These are phyloP conservation scores for Sordaria brevicollis DNA, from an alignment of 495 filamentous ascomycete species.

Conservation along the genomic window DNA sequence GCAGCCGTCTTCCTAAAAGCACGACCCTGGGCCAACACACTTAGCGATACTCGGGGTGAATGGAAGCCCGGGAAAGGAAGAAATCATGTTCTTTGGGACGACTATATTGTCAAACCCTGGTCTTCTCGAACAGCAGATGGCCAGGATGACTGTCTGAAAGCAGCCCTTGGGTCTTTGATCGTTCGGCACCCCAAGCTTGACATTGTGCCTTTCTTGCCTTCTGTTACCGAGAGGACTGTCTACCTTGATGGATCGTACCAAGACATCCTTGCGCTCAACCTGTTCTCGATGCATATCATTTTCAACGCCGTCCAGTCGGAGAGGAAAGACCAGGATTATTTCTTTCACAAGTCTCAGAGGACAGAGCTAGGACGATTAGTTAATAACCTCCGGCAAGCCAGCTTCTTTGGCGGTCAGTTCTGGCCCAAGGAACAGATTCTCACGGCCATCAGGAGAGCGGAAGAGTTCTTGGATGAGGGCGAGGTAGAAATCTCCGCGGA, in stretches of 20 bases:
- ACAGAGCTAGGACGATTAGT: slow-evolving; percentile 55
- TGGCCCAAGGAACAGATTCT: slow-evolving; percentile 52
- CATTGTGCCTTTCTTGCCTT: slow-evolving; percentile 54
- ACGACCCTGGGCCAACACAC: slow-evolving; percentile 57
- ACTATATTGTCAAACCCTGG: slow-evolving; percentile 60
- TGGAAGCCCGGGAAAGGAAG: too few species aligned
- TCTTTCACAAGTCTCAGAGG: slow-evolving; percentile 68
- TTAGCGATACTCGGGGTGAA: slow-evolving; percentile 34
- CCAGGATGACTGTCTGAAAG: slow-evolving; percentile 53
- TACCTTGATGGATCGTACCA: slow-evolving; percentile 72
- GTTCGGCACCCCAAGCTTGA: slow-evolving; percentile 68
- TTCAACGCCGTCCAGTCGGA: slow-evolving; percentile 89
- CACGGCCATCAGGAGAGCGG: slow-evolving; percentile 50
- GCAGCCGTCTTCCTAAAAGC: slow-evolving; percentile 61
- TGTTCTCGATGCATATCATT: slow-evolving; percentile 70
- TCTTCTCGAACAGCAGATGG: slow-evolving; percentile 40
- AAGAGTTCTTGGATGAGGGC: slow-evolving; percentile 49
- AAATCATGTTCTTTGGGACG: slow-evolving; percentile 41
- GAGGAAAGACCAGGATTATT: slow-evolving; percentile 71
- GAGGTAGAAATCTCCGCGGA: slow-evolving; percentile 39
- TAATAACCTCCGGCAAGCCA: slow-evolving; percentile 72
- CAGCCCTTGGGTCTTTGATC: slow-evolving; percentile 64
- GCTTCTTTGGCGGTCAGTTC: slow-evolving; percentile 77
- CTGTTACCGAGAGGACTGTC: slow-evolving; percentile 58
- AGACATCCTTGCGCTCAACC: slow-evolving; percentile 73